phyloP scores from a whole-genome alignment of 768 basidiomycete genomes.

The Suillus discolor region DNA sequence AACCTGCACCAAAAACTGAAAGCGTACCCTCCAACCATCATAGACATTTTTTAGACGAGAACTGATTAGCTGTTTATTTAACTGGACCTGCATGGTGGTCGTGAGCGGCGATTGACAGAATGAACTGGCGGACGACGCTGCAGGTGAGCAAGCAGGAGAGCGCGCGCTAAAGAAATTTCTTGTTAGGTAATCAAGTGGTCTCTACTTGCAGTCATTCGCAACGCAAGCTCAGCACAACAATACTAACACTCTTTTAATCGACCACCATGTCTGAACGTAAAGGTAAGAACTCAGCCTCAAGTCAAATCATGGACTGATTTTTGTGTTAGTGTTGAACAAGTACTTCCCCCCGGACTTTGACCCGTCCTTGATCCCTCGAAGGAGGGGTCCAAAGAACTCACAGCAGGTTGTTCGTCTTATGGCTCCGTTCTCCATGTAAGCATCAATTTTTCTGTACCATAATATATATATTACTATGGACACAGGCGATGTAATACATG shows the following conservation, averaged over 20 bases:
- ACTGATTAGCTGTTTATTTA: constrained; percentile 63
- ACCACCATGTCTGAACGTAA: constrained; percentile 81
- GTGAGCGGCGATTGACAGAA: constrained; percentile 8
- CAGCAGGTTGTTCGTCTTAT: constrained; percentile 98
- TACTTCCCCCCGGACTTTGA: constrained; percentile 99
- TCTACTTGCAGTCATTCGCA: neutral
- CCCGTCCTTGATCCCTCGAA: constrained; percentile 91
- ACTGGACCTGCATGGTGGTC: constrained; percentile 62
- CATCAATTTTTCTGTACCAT: constrained; percentile 9
- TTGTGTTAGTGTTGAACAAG: constrained; percentile 78
- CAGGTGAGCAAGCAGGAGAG: constrained; percentile 20
- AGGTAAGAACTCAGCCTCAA: constrained; percentile 43
- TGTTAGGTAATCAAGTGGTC: constrained; percentile 32
- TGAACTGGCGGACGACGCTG: constrained; percentile 18
- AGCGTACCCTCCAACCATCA: constrained; percentile 63
- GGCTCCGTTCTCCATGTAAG: constrained; percentile 98
- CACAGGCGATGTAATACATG: constrained; percentile 90
- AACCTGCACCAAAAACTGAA: constrained; percentile 12
- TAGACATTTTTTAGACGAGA: constrained; percentile 60
- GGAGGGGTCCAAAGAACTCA: constrained; percentile 89
- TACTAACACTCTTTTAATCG: constrained; percentile 2
- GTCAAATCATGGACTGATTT: constrained; percentile 9
- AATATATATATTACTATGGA: constrained; percentile 15
- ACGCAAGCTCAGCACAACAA: neutral
- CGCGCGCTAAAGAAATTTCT: constrained; percentile 36